Evolutionary conservation across 2,329 filamentous ascomycete genomes (phyloP).

Genomic region (Blumeriella jaapii): DNA sequence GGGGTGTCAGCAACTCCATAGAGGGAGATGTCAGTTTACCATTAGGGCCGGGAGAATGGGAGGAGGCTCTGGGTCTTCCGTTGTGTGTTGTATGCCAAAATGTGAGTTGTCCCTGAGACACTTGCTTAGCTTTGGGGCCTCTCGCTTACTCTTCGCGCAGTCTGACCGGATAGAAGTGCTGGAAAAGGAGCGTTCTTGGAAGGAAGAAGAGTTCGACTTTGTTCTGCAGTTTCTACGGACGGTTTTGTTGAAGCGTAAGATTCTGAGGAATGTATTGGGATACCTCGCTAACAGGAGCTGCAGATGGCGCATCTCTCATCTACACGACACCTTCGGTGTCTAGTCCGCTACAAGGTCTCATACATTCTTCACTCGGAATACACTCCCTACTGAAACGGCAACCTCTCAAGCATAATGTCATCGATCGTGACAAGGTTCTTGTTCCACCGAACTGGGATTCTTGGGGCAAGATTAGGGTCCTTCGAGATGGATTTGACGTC

Average conservation of each 20-base stretch:
- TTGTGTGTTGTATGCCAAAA: constrained; percentile 95
- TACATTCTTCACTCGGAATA: constrained; percentile 79
- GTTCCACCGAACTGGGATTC: constrained; percentile 98
- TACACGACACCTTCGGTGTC: constrained; percentile 70
- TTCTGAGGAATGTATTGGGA: constrained; percentile 14
- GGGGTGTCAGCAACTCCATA: constrained; percentile 41
- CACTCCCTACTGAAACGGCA: constrained; percentile 71
- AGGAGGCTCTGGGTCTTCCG: constrained; percentile 75
- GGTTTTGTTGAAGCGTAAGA: constrained; percentile 70
- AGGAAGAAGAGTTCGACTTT: constrained; percentile 93
- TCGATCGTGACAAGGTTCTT: constrained; percentile 86
- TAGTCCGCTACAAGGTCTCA: constrained; percentile 65
- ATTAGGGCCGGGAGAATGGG: constrained; percentile 83
- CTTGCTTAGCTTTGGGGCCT: no score
- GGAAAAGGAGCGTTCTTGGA: constrained; percentile 85
- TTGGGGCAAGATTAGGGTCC: constrained; percentile 90
- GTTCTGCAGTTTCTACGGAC: constrained; percentile 89
- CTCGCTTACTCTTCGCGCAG: constrained; percentile 20
- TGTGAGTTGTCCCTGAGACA: constrained; percentile 36
- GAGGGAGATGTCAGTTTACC: constrained; percentile 63
- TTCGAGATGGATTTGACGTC: constrained; percentile 85
- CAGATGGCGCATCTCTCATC: constrained; percentile 74
- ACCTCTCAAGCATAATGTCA: constrained; percentile 78
- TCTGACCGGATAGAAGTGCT: constrained; percentile 52
- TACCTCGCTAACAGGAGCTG: constrained; percentile 7